Conservation (phyloP, 2,329 filamentous ascomycete genomes). For the Xenosphaeropsis pyriputrescens region DNA sequence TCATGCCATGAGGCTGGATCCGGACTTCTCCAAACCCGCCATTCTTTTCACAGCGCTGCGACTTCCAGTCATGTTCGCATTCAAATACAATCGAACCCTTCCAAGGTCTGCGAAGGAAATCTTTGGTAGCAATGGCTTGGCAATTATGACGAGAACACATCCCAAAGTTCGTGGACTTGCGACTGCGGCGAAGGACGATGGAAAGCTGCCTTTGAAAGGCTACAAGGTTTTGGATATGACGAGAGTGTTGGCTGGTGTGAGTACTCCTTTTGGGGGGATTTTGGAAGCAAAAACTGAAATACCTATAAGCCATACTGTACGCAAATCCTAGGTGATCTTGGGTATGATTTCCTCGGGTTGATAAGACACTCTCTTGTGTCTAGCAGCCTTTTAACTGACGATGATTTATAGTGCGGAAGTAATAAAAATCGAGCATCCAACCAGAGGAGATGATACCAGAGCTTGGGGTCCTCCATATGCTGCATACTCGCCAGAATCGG, state of each 20-base stretch:
- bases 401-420: conserved; percentile 60
- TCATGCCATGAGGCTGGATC: too few relatives aligned
- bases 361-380: conserved; percentile 10
- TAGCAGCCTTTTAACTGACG: conserved; percentile 2
- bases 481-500: conserved; percentile 47
- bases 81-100: too few relatives aligned
- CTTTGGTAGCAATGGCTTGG: too few relatives aligned
- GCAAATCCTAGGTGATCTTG: conserved; percentile 89
- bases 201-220: conserved; percentile 61
- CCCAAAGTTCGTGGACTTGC: conserved; percentile 5
- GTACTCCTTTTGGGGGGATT: conserved; percentile 19
- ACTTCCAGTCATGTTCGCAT: too few relatives aligned
- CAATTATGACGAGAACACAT: too few relatives aligned
- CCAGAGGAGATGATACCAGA: conserved; percentile 80
- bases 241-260: conserved; percentile 81
- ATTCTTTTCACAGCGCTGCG: too few relatives aligned
- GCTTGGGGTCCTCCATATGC: conserved; percentile 97
- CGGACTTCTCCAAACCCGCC: too few relatives aligned
- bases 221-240: conserved; percentile 94
- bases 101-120: too few relatives aligned
- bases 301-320: conserved; percentile 75
- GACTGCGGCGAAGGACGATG: conserved; percentile 9
- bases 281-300: conserved; percentile 1
- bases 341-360: conserved; percentile 40
- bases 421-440: conserved; percentile 93